phyloP scores from a whole-genome alignment of 441 rosid species.

The Rhodomyrtus psidioides region DNA sequence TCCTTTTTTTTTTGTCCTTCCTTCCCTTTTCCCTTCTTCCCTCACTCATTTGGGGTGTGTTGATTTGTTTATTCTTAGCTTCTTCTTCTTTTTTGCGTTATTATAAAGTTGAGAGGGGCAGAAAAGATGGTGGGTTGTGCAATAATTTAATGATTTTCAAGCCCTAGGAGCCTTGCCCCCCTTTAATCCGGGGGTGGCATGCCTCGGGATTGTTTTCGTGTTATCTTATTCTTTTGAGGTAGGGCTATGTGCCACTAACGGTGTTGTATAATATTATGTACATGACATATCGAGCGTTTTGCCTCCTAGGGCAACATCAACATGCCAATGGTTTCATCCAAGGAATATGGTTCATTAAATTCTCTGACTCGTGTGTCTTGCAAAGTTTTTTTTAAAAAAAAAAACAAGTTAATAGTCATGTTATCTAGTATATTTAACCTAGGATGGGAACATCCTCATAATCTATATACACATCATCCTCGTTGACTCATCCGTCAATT shows the following conservation, averaged over 20 bases:
- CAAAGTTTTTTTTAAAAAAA: not conserved
- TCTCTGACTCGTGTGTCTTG: not conserved
- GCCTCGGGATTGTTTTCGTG: slow-evolving; percentile 34
- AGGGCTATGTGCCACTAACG: not conserved
- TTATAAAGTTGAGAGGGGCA: slow-evolving; percentile 21
- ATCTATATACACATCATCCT: not conserved
- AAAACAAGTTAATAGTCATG: not conserved
- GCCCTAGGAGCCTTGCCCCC: slow-evolving; percentile 20
- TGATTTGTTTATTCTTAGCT: slow-evolving; percentile 9
- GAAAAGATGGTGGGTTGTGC: slow-evolving; percentile 35
- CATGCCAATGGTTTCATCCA: not conserved
- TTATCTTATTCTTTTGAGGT: not conserved
- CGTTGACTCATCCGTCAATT: not conserved
- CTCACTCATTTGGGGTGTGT: not conserved
- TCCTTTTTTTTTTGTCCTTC: not conserved
- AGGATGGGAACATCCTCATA: not conserved
- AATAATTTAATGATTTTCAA: slow-evolving; percentile 15
- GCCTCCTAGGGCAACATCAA: not conserved
- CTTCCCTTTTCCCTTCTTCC: not conserved
- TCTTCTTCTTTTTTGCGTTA: slow-evolving; percentile 23
- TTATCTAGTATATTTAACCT: not conserved
- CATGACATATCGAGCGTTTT: not conserved
- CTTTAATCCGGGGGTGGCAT: slow-evolving; percentile 29
- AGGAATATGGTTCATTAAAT: not conserved
- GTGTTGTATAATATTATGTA: not conserved